These are phyloP conservation scores for Clavulina sp. DNA, from an alignment of 768 basidiomycete species.

Conservation along the genomic window DNA sequence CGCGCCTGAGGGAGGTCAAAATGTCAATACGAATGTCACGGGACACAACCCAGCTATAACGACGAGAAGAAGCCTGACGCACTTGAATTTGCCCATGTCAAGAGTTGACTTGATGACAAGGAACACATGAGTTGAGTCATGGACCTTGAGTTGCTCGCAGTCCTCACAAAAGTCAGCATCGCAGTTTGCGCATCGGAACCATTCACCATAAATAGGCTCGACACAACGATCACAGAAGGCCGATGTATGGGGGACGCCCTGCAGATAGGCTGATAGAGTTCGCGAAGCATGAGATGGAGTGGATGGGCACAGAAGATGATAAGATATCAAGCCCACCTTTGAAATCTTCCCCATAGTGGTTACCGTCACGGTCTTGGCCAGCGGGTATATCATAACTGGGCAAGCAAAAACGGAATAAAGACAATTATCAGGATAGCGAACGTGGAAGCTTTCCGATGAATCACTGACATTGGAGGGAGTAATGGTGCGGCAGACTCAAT, in stretches of 20 bases:
- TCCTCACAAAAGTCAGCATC: slow-evolving; percentile 69
- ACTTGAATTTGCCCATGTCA: slow-evolving; percentile 13
- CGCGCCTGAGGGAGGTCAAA: background rate
- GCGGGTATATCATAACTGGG: slow-evolving; percentile 6
- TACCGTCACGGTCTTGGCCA: slow-evolving; percentile 2
- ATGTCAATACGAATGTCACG: too few species aligned
- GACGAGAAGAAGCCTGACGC: background rate
- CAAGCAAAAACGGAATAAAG: background rate
- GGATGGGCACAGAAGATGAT: background rate
- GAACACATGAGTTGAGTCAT: slow-evolving; percentile 69
- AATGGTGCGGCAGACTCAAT: slow-evolving; percentile 39
- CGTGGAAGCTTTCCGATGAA: background rate
- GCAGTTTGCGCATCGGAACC: slow-evolving; percentile 86
- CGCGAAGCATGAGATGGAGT: background rate
- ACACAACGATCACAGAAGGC: slow-evolving; percentile 82
- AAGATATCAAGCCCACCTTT: slow-evolving; percentile 1
- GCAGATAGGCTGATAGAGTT: slow-evolving; percentile 39
- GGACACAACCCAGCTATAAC: background rate
- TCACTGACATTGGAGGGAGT: slow-evolving; percentile 47
- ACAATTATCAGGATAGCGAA: slow-evolving; percentile 7
- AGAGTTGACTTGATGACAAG: slow-evolving; percentile 76
- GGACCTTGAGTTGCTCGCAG: slow-evolving; percentile 67
- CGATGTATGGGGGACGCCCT: slow-evolving; percentile 36
- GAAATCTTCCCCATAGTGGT: slow-evolving; percentile 3
- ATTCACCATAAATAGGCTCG: slow-evolving; percentile 63